Base-by-base conservation (phyloP, 257 asterid genomes). In the Penstemon davidsonii region DNA sequence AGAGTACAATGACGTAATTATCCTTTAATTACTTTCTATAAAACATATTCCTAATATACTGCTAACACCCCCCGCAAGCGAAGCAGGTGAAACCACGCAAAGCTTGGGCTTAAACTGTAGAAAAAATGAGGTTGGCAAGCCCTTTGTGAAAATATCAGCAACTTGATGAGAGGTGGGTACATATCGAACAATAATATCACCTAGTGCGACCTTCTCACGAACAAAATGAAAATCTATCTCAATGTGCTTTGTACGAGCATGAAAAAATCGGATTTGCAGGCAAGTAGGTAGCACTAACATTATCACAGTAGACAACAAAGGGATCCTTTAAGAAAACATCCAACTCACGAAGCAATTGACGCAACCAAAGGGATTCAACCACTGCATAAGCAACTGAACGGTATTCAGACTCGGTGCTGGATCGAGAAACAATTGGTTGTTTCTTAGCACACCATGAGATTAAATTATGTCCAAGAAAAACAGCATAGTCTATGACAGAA, bases 401-500 rank as follows among this genome's bases (percentile, higher is more conserved):
- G 6, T 54, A 54, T 36, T 67, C 55, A 3, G 38, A 60, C 5
- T 67, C 46, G 4, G 33, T 7, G 33, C 55, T 44, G 0, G 66
- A 57, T 1, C 41, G 45, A 36, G 59, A 68, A 6, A 45, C 49
- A 42, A 18, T 33, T 3, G 44, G 25, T 6, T 68, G 10, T 0
- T 36, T 36, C 11, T 47, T 43, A 0, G 49, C 15, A 4, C 44
- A 42, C 66, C 58, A 68, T 0, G 6, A 68, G 4, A 68, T 36
- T 7, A 68, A 8, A 55, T 12, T 65, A 10, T 42, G 3, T 1
- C 70, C 70, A 37, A 65, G 19, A 36, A 15, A 65, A 56, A 33
- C 5, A 3, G 8, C 33, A 6, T 25, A 56, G 4, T 19, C 45
- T 5, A 39, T 15, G 4, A 13, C 7, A 3, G 46, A 68, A 13